Percentiles rank a stretch among this genome's conserved stretches.
Evolutionary conservation across 2,329 filamentous ascomycete species (phyloP).

Genomic region (Arthroderma sp.): DNA sequence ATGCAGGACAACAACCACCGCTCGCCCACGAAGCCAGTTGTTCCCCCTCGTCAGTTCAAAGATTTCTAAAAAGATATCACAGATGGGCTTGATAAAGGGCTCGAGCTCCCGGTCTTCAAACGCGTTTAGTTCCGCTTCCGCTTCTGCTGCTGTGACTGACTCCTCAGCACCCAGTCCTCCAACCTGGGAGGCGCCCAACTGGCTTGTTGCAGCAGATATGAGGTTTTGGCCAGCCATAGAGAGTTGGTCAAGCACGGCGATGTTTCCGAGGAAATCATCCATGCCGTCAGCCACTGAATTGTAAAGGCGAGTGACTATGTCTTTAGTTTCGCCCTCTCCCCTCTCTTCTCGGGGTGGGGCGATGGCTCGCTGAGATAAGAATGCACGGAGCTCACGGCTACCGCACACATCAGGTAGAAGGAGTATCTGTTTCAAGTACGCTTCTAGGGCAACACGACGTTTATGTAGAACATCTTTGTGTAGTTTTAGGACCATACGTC

Average conservation of each 20-base stretch:
- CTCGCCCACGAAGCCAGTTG: slow-evolving; percentile 91
- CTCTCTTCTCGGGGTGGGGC: slow-evolving; percentile 50
- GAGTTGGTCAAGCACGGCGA: slow-evolving; percentile 87
- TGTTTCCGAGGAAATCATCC: slow-evolving; percentile 94
- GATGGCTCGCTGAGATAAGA: slow-evolving; percentile 76
- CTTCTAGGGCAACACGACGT: slow-evolving; percentile 68
- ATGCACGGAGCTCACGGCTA: slow-evolving; percentile 80
- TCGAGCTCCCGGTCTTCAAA: slow-evolving; percentile 82
- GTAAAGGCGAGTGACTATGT: slow-evolving; percentile 90
- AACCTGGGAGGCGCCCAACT: slow-evolving; percentile 30
- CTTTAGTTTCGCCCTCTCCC: slow-evolving; percentile 53
- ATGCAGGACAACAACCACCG: slow-evolving; percentile 90
- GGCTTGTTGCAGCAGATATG: slow-evolving; percentile 41
- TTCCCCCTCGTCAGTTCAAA: slow-evolving; percentile 92
- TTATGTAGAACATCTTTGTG: slow-evolving; percentile 94
- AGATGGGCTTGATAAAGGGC: slow-evolving; percentile 96
- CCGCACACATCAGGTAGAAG: slow-evolving; percentile 86
- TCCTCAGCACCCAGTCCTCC: slow-evolving; percentile 18
- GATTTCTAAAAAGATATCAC: slow-evolving; percentile 89
- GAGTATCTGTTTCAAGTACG: slow-evolving; percentile 70
- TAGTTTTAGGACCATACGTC: slow-evolving; percentile 89
- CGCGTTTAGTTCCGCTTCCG: slow-evolving; percentile 83
- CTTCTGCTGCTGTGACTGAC: slow-evolving; percentile 50
- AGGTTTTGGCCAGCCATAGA: slow-evolving; percentile 87
- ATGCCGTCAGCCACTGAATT: slow-evolving; percentile 95